Conservation (phyloP, 176 grass and related monocot species). For the Miscanthus lutarioriparius region DNA sequence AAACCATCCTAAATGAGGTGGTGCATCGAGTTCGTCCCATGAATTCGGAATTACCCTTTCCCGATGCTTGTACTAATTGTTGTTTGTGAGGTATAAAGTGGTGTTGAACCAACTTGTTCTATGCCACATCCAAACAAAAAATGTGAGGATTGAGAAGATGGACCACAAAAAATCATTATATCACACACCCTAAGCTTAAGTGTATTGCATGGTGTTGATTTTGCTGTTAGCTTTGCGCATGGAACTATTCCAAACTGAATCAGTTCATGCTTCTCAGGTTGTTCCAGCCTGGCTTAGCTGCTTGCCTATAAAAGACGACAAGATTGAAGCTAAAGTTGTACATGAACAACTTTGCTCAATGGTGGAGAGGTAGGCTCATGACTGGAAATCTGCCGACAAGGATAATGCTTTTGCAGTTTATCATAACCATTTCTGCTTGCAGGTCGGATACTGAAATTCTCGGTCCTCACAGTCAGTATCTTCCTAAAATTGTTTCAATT, state of each 20-base stretch:
- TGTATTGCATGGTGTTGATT: not conserved
- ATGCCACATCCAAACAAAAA: not conserved
- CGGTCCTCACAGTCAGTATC: conserved; percentile 77
- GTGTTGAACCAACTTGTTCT: not conserved
- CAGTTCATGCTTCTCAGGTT: conserved; percentile 48
- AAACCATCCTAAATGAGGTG: not conserved
- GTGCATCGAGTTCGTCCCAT: not conserved
- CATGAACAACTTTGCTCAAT: conserved; percentile 91
- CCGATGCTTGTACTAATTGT: not conserved
- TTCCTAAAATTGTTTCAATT: conserved; percentile 77
- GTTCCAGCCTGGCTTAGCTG: conserved; percentile 88
- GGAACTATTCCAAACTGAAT: conserved; percentile 13
- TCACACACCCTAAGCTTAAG: not conserved
- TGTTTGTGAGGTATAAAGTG: not conserved
- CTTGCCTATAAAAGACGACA: conserved; percentile 94
- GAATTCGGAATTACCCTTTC: not conserved
- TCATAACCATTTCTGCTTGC: conserved; percentile 32
- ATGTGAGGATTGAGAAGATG: not conserved
- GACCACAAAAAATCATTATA: not conserved
- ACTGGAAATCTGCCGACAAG: not conserved
- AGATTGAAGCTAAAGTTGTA: conserved; percentile 97
- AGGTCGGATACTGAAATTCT: conserved; percentile 83
- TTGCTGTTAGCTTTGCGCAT: not conserved
- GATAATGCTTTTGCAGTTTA: conserved; percentile 24
- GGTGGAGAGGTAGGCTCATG: conserved; percentile 75